Percentiles rank a stretch among this genome's conserved stretches.
These are phyloP conservation scores for Cercospora canescens DNA, from an alignment of 2,329 filamentous ascomycete genomes.

Conservation along the genomic window DNA sequence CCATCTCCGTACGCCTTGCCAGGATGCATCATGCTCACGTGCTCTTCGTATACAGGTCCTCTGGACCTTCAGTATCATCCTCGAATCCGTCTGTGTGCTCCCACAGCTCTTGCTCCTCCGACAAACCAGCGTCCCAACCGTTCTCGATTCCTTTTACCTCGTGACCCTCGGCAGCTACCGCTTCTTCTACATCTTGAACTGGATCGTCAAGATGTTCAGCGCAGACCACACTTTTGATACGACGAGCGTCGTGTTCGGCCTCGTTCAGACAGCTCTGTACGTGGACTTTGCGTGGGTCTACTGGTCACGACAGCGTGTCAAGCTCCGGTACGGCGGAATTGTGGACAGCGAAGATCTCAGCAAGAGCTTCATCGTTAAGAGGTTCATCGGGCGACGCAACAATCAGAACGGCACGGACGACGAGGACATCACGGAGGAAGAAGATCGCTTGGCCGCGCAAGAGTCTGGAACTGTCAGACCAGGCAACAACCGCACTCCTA, in stretches of 20 bases:
- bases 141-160: conserved; percentile 96
- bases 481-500: conserved; percentile 21
- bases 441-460: conserved; percentile 48
- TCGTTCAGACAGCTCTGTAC: conserved; percentile 87
- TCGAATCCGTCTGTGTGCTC: conserved; percentile 87
- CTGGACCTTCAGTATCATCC: conserved; percentile 86
- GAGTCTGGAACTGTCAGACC: conserved; percentile 35
- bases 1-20: neutral
- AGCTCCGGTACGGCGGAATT: conserved; percentile 82
- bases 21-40: conserved; percentile 2
- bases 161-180: conserved; percentile 85
- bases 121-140: conserved; percentile 92
- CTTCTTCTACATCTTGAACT: conserved; percentile 86
- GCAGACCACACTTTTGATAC: conserved; percentile 57
- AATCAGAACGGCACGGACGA: conserved; percentile 38
- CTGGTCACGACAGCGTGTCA: conserved; percentile 88
- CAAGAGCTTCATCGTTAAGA: conserved; percentile 79
- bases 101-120: conserved; percentile 89
- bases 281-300: conserved; percentile 97
- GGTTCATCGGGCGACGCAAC: conserved; percentile 65
- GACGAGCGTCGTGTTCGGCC: conserved; percentile 79
- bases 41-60: conserved; percentile 57
- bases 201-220: conserved; percentile 65
- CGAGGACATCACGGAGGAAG: conserved; percentile 62
- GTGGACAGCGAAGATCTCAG: conserved; percentile 88